These are phyloP conservation scores for Cyclostephanos invisitatus DNA, from an alignment of 108 stramenopile genomes.

Conservation along the genomic window DNA sequence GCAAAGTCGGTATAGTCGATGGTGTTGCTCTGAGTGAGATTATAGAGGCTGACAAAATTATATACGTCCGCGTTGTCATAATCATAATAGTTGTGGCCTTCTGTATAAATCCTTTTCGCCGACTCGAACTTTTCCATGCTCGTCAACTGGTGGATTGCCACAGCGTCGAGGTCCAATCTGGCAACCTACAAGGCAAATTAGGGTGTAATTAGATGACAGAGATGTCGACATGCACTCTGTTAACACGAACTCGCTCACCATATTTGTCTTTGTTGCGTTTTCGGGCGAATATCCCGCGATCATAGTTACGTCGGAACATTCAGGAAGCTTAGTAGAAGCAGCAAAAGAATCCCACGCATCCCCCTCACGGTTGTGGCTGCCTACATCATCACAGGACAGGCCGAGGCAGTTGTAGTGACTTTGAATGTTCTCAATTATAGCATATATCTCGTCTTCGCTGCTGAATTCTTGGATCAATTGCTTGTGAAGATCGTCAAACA, in stretches of 20 bases:
- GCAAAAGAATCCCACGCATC: background rate
- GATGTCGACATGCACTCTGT: background rate
- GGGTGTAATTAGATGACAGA: background rate
- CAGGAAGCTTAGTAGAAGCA: slow-evolving; percentile 6
- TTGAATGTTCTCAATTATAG: slow-evolving; percentile 49
- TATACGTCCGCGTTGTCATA: slow-evolving; percentile 23
- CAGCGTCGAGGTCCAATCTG: slow-evolving; percentile 73
- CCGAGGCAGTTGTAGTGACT: slow-evolving; percentile 72
- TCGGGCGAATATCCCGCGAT: slow-evolving; percentile 70
- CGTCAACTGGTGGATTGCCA: slow-evolving; percentile 66
- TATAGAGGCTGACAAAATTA: slow-evolving; percentile 40
- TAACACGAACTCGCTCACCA: slow-evolving; percentile 20
- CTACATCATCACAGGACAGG: slow-evolving; percentile 71
- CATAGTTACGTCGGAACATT: slow-evolving; percentile 39
- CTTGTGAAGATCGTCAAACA: slow-evolving; percentile 57
- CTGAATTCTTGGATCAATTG: slow-evolving; percentile 44
- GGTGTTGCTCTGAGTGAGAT: slow-evolving; percentile 35
- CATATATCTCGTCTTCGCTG: slow-evolving; percentile 21
- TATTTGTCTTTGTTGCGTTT: slow-evolving; percentile 41
- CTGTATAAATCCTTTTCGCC: slow-evolving; percentile 36
- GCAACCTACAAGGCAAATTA: slow-evolving; percentile 42
- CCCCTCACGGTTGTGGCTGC: slow-evolving; percentile 17
- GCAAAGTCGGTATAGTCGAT: slow-evolving; percentile 31
- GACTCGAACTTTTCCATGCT: slow-evolving; percentile 60
- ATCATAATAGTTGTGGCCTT: slow-evolving; percentile 50